Evolutionary conservation across 2,329 filamentous ascomycete genomes (phyloP), one percentile per base, ranked within the genome.

Genomic region (Aphanoascus verrucosus): DNA sequence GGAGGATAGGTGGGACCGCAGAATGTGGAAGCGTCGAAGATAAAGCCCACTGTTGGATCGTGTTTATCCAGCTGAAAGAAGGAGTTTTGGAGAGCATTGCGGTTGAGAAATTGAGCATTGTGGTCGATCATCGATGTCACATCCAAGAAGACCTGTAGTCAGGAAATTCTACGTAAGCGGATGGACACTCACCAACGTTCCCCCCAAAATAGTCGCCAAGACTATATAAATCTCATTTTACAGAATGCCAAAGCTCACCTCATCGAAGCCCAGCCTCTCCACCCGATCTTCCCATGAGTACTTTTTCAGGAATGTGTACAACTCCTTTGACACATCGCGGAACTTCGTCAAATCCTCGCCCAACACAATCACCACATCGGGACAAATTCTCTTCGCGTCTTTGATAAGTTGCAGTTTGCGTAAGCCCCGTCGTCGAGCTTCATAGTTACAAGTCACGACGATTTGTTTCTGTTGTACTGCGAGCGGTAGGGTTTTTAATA

Each of bases 391-490:
- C 69, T 81, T 86, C 3, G 91, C 93, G 57, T 96, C 88, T 51
- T 77, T 79, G 64, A 96, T 82, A 58, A 88, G 79, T 76, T 94
- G 89, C 56, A 97, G 77, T 73, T 98, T 97, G 67, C 79, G 67
- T 42, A 76, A 58, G 8, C 73, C 78, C 56, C 79, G 78, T 49
- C 81, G 74, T 35, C 91, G 82, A 19, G 91, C 91, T 65, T 86
- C 87, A 68, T 97, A 97, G 71, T 97, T 97, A 77, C 88, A 94
- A 3, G 89, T 94, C 19, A 90, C 88, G 40, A 93, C 77, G 53
- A 96, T 95, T 66, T 89, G 87, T 70, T 96, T 96, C 70, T 96
- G 90, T 68, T 90, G 86, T 55, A 95, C 82, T 35, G 88, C 90
- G 34, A 97, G 74, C 5, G 89, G 88, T 15, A 85, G 71, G 1